Percentiles rank a stretch among this genome's conserved stretches.
Evolutionary conservation across 2,329 filamentous ascomycete species (phyloP).

Genomic region (Diaporthe batatas): DNA sequence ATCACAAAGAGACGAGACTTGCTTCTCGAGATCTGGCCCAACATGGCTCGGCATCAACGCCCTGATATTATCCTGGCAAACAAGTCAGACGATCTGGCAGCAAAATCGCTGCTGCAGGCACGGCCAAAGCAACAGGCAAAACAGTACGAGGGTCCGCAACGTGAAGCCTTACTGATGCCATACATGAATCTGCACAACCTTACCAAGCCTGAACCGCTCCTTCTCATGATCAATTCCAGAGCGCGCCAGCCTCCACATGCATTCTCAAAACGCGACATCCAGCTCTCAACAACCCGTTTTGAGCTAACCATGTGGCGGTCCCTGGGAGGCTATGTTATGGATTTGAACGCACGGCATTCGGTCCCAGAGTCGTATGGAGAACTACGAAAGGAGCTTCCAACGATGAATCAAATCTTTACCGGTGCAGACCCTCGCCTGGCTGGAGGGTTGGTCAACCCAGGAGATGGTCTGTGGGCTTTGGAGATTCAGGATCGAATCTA

Average conservation of each 20-base stretch:
- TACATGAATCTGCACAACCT: neutral
- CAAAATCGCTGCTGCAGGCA: neutral
- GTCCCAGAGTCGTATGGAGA: neutral
- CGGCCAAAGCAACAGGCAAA: too few relatives aligned
- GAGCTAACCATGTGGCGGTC: neutral
- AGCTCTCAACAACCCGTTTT: neutral
- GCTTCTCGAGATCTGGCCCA: neutral
- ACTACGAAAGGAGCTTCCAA: neutral
- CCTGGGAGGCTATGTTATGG: neutral
- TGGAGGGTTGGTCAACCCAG: fast-evolving
- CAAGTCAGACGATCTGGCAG: too few relatives aligned
- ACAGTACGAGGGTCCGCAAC: neutral
- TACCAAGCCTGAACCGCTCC: neutral
- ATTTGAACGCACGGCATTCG: neutral
- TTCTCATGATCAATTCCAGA: neutral
- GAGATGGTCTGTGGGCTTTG: neutral
- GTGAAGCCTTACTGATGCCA: neutral
- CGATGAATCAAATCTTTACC: fast-evolving
- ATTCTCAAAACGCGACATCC: neutral
- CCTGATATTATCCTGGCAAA: neutral
- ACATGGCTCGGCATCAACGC: neutral
- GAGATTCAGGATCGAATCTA: neutral
- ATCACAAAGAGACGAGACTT: neutral
- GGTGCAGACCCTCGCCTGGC: neutral
- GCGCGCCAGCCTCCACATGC: neutral